These are phyloP conservation scores for Ophiocordyceps robertsii DNA, from an alignment of 2,329 filamentous ascomycete species.

Conservation along the genomic window DNA sequence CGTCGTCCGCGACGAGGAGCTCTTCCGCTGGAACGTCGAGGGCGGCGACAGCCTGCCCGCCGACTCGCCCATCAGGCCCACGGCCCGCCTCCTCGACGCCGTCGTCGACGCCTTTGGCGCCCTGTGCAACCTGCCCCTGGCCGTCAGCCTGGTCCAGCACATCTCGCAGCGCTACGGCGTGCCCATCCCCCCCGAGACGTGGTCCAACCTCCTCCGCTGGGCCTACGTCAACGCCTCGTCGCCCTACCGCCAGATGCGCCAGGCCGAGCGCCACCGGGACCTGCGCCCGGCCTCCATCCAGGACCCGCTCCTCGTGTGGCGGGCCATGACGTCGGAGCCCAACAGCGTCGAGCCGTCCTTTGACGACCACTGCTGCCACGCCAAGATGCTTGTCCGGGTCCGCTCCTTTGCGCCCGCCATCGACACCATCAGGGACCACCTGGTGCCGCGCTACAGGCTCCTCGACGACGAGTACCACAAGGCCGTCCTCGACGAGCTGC, in stretches of 20 bases:
- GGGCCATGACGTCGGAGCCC: conserved; percentile 43
- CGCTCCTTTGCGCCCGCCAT: conserved; percentile 17
- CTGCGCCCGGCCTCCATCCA: too few relatives aligned
- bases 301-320: conserved; percentile 40
- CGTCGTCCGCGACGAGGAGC: conserved; percentile 6
- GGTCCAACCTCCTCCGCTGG: conserved; percentile 56
- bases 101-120: conserved; percentile 57
- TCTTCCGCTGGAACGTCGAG: conserved; percentile 10
- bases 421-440: conserved; percentile 23
- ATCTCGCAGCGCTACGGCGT: conserved; percentile 48
- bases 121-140: conserved; percentile 48
- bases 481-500: conserved; percentile 18
- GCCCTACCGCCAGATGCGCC: conserved; percentile 22
- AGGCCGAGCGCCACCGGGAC: conserved; percentile 11
- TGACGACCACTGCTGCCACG: conserved; percentile 35
- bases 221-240: conserved; percentile 41
- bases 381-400: conserved; percentile 23
- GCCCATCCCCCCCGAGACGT: conserved; percentile 40
- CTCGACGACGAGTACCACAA: conserved; percentile 12
- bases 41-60: conserved; percentile 25
- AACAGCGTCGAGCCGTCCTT: conserved; percentile 44
- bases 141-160: conserved; percentile 45
- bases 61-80: conserved; percentile 45
- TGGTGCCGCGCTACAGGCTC: conserved; percentile 23
- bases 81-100: conserved; percentile 42